Evolutionary conservation across 306 rosid species (phyloP).

Genomic region (Coriaria nepalensis): DNA sequence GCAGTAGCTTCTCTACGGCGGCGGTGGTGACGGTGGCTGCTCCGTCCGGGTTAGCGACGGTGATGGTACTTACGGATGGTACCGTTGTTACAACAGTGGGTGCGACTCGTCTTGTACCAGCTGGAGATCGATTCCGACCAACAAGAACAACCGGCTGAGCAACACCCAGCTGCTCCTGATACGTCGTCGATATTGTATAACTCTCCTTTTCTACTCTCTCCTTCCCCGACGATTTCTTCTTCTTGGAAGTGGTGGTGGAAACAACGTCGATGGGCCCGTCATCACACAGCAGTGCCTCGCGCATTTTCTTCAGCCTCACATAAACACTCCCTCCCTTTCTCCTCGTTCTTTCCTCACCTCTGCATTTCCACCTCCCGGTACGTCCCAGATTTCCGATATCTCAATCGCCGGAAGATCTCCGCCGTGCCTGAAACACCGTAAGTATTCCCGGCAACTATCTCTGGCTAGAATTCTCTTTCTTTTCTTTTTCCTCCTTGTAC

Average conservation of each 20-base stretch:
- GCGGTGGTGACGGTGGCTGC: not conserved
- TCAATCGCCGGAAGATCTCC: slow-evolving; percentile 1
- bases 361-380: slow-evolving; percentile 16
- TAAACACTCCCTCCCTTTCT: not conserved
- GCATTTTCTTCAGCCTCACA: slow-evolving; percentile 56
- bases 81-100: slow-evolving; percentile 32
- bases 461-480: not conserved
- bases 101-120: slow-evolving; percentile 45
- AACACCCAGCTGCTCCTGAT: slow-evolving; percentile 11
- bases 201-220: slow-evolving; percentile 22
- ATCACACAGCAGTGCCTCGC: slow-evolving; percentile 31
- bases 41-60: not conserved
- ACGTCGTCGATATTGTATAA: not conserved
- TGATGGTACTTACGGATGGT: slow-evolving; percentile 2
- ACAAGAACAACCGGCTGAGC: slow-evolving; percentile 19
- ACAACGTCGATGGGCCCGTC: slow-evolving; percentile 19
- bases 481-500: not conserved
- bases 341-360: not conserved
- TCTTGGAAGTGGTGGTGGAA: slow-evolving; percentile 6
- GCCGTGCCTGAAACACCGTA: slow-evolving; percentile 16
- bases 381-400: not conserved
- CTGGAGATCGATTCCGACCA: slow-evolving; percentile 51
- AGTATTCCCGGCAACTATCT: slow-evolving; percentile 13
- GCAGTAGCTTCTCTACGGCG: slow-evolving; percentile 28
- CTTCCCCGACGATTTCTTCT: slow-evolving; percentile 38